Percentiles rank a stretch among this genome's conserved stretches.
Evolutionary conservation across 768 basidiomycete species (phyloP).

Genomic region (Boletus rufocinnamomeus): DNA sequence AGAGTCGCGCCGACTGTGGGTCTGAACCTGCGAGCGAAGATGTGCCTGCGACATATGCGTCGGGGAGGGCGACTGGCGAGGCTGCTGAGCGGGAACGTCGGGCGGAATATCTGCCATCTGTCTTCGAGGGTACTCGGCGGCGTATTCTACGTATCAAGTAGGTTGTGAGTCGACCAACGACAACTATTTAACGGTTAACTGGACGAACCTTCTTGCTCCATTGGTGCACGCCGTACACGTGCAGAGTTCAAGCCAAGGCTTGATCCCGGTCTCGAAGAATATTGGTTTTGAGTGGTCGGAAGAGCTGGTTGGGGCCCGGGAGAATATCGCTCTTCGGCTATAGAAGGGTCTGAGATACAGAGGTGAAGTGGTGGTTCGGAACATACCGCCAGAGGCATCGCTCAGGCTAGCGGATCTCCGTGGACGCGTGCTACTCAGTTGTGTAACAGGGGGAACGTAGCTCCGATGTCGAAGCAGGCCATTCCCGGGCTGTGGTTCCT

Average conservation of each 20-base stretch:
- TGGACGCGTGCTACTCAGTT: conserved; percentile 54
- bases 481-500: conserved; percentile 31
- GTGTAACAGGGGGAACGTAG: conserved; percentile 28
- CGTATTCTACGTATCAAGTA: conserved; percentile 26
- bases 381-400: conserved; percentile 47
- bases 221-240: conserved; percentile 41
- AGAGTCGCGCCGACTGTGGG: conserved; percentile 71
- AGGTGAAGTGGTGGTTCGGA: conserved; percentile 28
- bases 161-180: conserved; percentile 12
- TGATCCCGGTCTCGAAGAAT: conserved; percentile 43
- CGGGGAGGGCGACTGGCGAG: conserved; percentile 58
- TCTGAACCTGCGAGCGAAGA: conserved; percentile 35
- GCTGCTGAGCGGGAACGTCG: conserved; percentile 27
- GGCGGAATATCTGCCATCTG: conserved; percentile 13
- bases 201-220: conserved; percentile 47
- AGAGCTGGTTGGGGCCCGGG: conserved; percentile 22
- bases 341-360: conserved; percentile 23
- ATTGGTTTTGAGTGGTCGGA: conserved; percentile 22
- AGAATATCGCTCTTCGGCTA: conserved; percentile 33
- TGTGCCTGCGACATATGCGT: conserved; percentile 39
- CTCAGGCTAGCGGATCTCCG: conserved; percentile 79
- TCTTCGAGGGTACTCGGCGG: conserved; percentile 26
- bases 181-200: conserved; percentile 12
- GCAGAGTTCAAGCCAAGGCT: conserved; percentile 44
- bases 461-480: conserved; percentile 30